These are phyloP conservation scores for Zymoseptoria crescenta DNA, from an alignment of 2,329 filamentous ascomycete species.

Conservation along the genomic window DNA sequence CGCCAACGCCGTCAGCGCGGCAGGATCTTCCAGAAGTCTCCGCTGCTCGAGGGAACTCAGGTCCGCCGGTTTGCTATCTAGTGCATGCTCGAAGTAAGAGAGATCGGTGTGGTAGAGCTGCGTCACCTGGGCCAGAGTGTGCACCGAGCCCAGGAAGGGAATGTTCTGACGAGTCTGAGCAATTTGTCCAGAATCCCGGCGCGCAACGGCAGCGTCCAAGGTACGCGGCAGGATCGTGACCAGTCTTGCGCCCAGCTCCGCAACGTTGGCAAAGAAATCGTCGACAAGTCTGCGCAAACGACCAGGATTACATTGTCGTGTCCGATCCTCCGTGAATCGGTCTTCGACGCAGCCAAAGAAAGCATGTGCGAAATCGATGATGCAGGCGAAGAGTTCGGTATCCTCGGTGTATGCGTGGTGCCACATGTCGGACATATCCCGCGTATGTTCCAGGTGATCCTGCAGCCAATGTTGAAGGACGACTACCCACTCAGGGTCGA, in stretches of 20 bases:
- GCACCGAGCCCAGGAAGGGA: constrained; percentile 13
- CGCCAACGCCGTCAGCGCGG: background rate
- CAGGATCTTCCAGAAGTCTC: background rate
- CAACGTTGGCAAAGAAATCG: constrained; percentile 9
- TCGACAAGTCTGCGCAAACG: background rate
- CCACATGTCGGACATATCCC: constrained; percentile 12
- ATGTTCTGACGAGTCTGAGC: constrained; percentile 11
- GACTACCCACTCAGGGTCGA: background rate
- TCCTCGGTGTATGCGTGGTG: constrained; percentile 13
- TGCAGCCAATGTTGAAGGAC: constrained; percentile 10
- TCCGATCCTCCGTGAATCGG: background rate
- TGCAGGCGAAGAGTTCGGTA: constrained; percentile 14
- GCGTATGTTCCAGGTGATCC: constrained; percentile 15
- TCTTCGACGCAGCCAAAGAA: background rate
- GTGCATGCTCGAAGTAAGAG: constrained; percentile 1
- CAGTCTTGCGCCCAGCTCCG: constrained; percentile 14
- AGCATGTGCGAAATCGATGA: background rate
- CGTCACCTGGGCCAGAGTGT: constrained; percentile 11
- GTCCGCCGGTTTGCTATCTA: constrained; percentile 3
- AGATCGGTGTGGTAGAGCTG: background rate
- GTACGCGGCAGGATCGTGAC: constrained; percentile 13
- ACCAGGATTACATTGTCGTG: background rate
- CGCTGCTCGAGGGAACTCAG: background rate
- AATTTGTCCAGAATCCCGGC: constrained; percentile 21
- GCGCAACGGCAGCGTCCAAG: constrained; percentile 11